A percentile compares a stretch with the other conserved stretches of the same genome.
These are phyloP conservation scores for Sporothrix humicola DNA, from an alignment of 2,329 filamentous ascomycete genomes.

Conservation along the genomic window DNA sequence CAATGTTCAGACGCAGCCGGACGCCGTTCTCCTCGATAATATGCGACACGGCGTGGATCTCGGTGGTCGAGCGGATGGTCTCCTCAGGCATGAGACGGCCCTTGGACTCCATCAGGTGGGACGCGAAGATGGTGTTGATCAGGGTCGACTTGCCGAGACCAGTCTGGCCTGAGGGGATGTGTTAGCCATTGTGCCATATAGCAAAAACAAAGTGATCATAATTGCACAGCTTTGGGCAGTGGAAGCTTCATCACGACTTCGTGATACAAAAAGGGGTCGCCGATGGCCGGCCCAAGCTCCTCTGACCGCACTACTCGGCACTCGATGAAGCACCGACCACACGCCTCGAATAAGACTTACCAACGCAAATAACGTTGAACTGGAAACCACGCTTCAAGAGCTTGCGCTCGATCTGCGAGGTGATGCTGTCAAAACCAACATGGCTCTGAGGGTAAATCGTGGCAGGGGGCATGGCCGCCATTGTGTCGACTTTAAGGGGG, in stretches of 20 bases:
- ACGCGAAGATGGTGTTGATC: slow-evolving; percentile 99
- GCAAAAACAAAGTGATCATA: slow-evolving; percentile 24
- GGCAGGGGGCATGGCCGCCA: slow-evolving; percentile 69
- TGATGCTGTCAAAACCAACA: slow-evolving; percentile 99
- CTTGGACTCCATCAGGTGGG: slow-evolving; percentile 98
- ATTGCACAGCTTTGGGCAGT: not conserved
- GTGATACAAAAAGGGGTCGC: not conserved
- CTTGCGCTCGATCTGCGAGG: slow-evolving; percentile 99
- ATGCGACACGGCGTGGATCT: slow-evolving; percentile 97
- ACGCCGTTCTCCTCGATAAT: slow-evolving; percentile 99
- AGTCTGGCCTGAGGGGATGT: slow-evolving; percentile 75
- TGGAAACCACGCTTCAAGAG: slow-evolving; percentile 99
- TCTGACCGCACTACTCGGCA: not conserved
- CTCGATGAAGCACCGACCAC: not conserved
- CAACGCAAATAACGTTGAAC: slow-evolving; percentile 96
- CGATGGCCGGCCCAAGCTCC: not conserved
- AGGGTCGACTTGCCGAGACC: slow-evolving; percentile 98
- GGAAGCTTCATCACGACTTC: not conserved
- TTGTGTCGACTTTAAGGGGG: slow-evolving; percentile 45
- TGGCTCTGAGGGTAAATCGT: slow-evolving; percentile 91
- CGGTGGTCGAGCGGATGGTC: slow-evolving; percentile 91
- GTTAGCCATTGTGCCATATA: not conserved
- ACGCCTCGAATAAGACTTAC: slow-evolving; percentile 62
- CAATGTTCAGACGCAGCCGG: slow-evolving; percentile 95
- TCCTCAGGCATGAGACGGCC: slow-evolving; percentile 91